Evolutionary conservation across 495 filamentous ascomycete species (phyloP), one percentile per base, ranked within the genome.

Genomic region (Astrothelium subdiscretum): DNA sequence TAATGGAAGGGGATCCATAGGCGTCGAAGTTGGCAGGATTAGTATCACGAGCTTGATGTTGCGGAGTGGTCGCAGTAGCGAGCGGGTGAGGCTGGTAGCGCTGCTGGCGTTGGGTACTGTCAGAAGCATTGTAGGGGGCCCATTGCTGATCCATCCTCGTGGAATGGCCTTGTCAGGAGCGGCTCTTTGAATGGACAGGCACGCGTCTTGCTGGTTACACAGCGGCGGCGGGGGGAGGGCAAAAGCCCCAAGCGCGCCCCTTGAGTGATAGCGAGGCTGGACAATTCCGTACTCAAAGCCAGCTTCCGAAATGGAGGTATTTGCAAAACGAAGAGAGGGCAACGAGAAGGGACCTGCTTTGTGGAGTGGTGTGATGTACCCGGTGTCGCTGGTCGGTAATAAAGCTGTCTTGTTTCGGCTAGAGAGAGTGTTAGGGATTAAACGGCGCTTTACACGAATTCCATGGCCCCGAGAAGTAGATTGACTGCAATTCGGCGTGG

Each of bases 1-100:
- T 62, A n/a, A 67, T 68, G 11, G 69, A 51, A 42, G 71, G 73
- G 12, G 73, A 65, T 58, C 40, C 54, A 60, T 70, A 73, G 1
- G 70, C 52, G 2, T 71, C 70, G 32, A 67, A 65, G 61, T 59
- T 58, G 31, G 60, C 27, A 13, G 64, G 24, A 43, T 62, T 65
- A 57, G 61, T 40, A 54, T 69, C 64, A 42, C 59, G 57, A 32
- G 48, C 35, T 38, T 51, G 24, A 18, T 32, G 61, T 24, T 40
- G 35, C 24, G 43, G 58, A 61, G 24, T 38, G 48, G 58, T 35
- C 22, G 57, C 22, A 13, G 38, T 40, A 3, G 38, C 32, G 57
- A 57, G 40, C 35, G 42, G 35, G 57, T 43, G 62, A 42, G 57
- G 57, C 35, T 57, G 44, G 57, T 63, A 59, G 27, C 35, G 57